A percentile compares a stretch with the other conserved stretches of the same genome.
These are phyloP conservation scores for Trypanosoma mega DNA, from an alignment of 208 protist genomes.

Conservation along the genomic window DNA sequence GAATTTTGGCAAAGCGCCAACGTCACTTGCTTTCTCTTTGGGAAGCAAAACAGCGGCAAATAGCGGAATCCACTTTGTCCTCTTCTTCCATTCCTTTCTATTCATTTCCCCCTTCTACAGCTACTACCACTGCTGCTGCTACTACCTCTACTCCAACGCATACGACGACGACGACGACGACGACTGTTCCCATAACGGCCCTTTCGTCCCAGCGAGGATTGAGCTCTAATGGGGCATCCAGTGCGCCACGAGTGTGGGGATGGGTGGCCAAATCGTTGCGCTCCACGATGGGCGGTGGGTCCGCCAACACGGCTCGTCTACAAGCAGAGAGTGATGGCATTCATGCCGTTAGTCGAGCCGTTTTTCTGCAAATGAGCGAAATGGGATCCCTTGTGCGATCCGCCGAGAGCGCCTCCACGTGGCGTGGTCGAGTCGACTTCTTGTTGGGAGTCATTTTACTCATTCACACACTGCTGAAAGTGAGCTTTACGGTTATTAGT, in stretches of 20 bases:
- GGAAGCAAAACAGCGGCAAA: conserved; percentile 40
- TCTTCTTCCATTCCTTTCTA: too few species aligned
- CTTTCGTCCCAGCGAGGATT: not conserved
- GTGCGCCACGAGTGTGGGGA: conserved; percentile 14
- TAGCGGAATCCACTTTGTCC: conserved; percentile 53
- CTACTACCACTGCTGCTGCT: too few species aligned
- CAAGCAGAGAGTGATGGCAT: conserved; percentile 49
- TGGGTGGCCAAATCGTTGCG: conserved; percentile 24
- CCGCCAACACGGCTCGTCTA: conserved; percentile 22
- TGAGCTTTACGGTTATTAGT: conserved; percentile 42
- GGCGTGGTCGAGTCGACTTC: conserved; percentile 47
- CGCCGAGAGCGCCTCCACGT: conserved; percentile 45
- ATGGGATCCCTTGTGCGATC: conserved; percentile 52
- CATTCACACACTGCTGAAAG: conserved; percentile 54
- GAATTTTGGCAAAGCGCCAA: conserved; percentile 52
- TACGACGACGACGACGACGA: not conserved
- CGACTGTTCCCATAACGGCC: not conserved
- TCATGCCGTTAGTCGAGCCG: conserved; percentile 44
- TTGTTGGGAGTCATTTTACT: conserved; percentile 45
- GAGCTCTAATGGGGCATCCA: not conserved
- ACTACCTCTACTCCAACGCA: too few species aligned
- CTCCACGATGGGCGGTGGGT: not conserved
- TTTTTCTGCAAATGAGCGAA: conserved; percentile 70
- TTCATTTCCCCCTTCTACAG: too few species aligned
- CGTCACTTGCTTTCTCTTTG: conserved; percentile 56